Percentiles rank a stretch among this genome's conserved stretches.
Conservation (phyloP, 2,329 filamentous ascomycete species). For the Hirsutella rhossiliensis region DNA sequence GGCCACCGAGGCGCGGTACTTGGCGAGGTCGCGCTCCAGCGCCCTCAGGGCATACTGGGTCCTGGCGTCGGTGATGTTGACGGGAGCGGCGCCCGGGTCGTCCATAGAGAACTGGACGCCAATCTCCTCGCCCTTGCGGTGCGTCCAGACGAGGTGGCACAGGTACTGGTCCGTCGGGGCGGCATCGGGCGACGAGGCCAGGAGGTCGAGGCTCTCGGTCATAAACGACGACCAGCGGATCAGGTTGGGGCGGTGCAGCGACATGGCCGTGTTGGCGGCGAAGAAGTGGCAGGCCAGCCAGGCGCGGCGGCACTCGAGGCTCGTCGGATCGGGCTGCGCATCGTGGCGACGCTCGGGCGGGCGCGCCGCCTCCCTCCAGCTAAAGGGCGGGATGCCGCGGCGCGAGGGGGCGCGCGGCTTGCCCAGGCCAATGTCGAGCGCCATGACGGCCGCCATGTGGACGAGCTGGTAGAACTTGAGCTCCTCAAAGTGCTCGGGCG, state of each 20-base stretch:
- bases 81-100: conserved; percentile 40
- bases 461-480: conserved; percentile 84
- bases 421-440: conserved; percentile 70
- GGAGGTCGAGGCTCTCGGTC: conserved; percentile 43
- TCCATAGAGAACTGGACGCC: conserved; percentile 55
- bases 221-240: conserved; percentile 50
- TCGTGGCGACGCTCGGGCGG: conserved; percentile 16
- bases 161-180: conserved; percentile 44
- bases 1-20: conserved; percentile 43
- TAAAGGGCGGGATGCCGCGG: conserved; percentile 10
- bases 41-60: conserved; percentile 52
- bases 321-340: conserved; percentile 36
- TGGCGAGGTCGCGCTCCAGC: conserved; percentile 52
- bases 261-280: conserved; percentile 47
- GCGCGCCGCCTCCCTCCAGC: conserved; percentile 16
- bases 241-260: conserved; percentile 47
- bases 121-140: conserved; percentile 56
- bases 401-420: conserved; percentile 15
- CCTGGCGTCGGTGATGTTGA: conserved; percentile 48
- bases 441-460: conserved; percentile 71
- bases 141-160: conserved; percentile 46
- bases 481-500: conserved; percentile 72
- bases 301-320: conserved; percentile 41
- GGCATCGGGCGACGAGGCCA: conserved; percentile 41
- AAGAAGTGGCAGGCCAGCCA: conserved; percentile 50